Conservation (phyloP, 805 yeast species). For the Myxozyma neglecta region DNA sequence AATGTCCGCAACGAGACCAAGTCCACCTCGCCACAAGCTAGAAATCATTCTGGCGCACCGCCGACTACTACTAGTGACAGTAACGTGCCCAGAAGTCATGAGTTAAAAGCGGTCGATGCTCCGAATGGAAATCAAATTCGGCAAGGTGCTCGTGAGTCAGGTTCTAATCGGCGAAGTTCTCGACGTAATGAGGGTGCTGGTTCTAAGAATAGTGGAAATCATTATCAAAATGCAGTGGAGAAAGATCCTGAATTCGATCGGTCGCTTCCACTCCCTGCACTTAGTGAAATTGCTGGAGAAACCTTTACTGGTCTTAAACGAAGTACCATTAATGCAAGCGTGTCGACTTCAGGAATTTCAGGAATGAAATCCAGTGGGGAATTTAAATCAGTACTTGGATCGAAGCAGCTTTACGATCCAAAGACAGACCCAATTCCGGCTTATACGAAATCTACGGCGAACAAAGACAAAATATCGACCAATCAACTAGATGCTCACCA, state of each 20-base stretch:
- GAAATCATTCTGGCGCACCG: neutral
- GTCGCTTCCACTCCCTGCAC: slow-evolving; percentile 16
- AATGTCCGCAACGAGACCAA: neutral
- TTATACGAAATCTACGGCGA: slow-evolving; percentile 3
- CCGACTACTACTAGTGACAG: neutral
- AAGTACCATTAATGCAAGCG: neutral
- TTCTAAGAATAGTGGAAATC: neutral
- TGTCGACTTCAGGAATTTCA: neutral
- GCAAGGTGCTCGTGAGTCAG: neutral
- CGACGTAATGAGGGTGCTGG: slow-evolving; percentile 5
- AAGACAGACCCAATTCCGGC: slow-evolving; percentile 24
- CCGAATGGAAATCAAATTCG: neutral
- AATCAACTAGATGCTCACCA: neutral
- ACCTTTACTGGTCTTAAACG: neutral
- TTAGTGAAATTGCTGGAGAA: neutral
- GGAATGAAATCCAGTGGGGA: slow-evolving; percentile 7
- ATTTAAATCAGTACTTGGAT: neutral
- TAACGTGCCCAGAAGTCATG: neutral
- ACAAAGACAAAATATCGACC: neutral
- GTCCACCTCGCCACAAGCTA: neutral
- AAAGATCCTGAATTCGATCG: slow-evolving; percentile 29
- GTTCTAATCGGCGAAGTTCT: slow-evolving; percentile 1
- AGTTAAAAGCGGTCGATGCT: neutral
- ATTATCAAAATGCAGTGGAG: neutral
- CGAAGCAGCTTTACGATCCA: slow-evolving; percentile 27